Evolutionary conservation across 2,329 filamentous ascomycete species (phyloP).

Genomic region (Allantophomopsis lycopodina): DNA sequence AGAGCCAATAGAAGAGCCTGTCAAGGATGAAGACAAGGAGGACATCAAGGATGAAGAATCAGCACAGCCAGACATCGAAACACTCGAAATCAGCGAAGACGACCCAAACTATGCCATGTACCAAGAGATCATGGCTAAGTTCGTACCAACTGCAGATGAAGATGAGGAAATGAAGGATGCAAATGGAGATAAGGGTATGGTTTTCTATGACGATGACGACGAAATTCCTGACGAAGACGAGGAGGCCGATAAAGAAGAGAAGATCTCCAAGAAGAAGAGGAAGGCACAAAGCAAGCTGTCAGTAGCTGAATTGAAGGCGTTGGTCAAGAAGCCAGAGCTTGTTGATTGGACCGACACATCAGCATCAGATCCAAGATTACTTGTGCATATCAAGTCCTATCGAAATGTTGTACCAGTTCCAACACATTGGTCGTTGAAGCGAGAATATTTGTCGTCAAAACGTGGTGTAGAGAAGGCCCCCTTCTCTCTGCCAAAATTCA

Average conservation of each 20-base stretch:
- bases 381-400: constrained; percentile 90
- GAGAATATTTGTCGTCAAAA: constrained; percentile 95
- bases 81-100: constrained; percentile 41
- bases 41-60: constrained; percentile 15
- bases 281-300: constrained; percentile 88
- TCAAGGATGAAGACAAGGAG: constrained; percentile 11
- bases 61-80: constrained; percentile 26
- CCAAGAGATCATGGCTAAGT: constrained; percentile 70
- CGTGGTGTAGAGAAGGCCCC: constrained; percentile 91
- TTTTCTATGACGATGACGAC: constrained; percentile 73
- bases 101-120: constrained; percentile 76
- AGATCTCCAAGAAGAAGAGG: constrained; percentile 86
- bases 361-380: constrained; percentile 72
- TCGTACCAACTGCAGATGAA: constrained; percentile 51
- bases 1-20: constrained; percentile 22
- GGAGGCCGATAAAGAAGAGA: constrained; percentile 46
- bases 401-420: constrained; percentile 94
- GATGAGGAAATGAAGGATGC: constrained; percentile 50
- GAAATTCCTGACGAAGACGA: constrained; percentile 81
- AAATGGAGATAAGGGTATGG: constrained; percentile 65
- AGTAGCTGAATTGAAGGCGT: constrained; percentile 86
- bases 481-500: constrained; percentile 89
- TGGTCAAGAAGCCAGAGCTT: constrained; percentile 82
- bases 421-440: constrained; percentile 86
- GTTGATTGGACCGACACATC: constrained; percentile 97